Evolutionary conservation across 1,139 yeast species (phyloP), one percentile per base, ranked within the genome.

Genomic region (Hyphopichia khmerensis): DNA sequence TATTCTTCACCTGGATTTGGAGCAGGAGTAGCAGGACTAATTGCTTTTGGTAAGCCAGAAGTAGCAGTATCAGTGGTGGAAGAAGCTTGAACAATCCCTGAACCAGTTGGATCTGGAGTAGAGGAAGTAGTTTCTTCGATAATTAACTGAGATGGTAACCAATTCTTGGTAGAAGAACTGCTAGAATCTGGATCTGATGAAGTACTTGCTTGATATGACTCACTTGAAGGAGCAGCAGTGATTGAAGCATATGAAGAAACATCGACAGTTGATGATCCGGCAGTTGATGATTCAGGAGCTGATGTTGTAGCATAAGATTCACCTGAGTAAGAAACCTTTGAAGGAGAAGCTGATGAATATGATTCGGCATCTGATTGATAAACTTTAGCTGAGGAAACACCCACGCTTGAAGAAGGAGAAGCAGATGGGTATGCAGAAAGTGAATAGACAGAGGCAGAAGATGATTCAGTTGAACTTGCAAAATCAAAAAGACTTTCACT

Each of bases 21-120:
- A 8, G 68, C 53, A 4, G 75, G 67, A 16, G 69, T 62, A 7
- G 73, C 74, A 10, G 83, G 82, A 2, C 84, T 75, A 50, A 85
- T 84, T 2, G 87, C 90, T 56, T 77, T 78, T 41, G 93, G 93
- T 52, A 84, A 69, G 8, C 82, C 77, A 4, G 84, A 68, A 2
- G 84, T 71, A 40, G 60, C 61, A 10, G 67, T 51, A 3, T 51
- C 48, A 17, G 62, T 53, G 10, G 59, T 56, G 18, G 69, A 59
- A 13, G 65, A 54, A 10, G 67, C 65, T 33, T 56, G 54, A 27
- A 69, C 68, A 33, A 69, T 60, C 14, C 69, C 58, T 21, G 66
- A 48, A 17, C 59, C 55, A 4, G 67, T 47, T 3, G 56, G 58
- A 4, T 72, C 49, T n/a, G 70, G 60, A 4, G 73, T 40, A 11